phyloP scores from a whole-genome alignment of 1,284 basidiomycete species.

The Exobasidium cylindrosporum region DNA sequence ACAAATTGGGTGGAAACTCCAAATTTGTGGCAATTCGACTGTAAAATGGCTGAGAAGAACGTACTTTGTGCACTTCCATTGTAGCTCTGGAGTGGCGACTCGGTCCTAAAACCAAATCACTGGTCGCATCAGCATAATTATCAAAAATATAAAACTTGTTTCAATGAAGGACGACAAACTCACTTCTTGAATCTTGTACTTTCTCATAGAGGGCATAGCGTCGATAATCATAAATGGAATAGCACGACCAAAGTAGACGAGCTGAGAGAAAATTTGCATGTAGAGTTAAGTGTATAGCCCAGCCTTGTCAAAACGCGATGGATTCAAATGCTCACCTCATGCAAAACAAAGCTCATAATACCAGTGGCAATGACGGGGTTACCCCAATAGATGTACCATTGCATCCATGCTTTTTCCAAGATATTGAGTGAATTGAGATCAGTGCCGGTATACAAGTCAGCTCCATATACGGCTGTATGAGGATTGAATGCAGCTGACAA shows the following conservation, averaged over 20 bases:
- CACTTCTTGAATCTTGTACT: conserved; percentile 81
- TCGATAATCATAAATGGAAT: conserved; percentile 97
- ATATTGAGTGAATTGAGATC: conserved; percentile 40
- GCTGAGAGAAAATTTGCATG: no score
- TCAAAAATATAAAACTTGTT: no score
- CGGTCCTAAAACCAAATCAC: conserved; percentile 67
- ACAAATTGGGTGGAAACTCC: conserved; percentile 91
- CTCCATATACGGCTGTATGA: conserved; percentile 13
- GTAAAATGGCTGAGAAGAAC: conserved; percentile 95
- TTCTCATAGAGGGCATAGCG: conserved; percentile 83
- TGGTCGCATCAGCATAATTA: no score
- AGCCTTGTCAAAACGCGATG: neutral
- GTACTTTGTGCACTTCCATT: conserved; percentile 94
- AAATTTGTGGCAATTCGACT: conserved; percentile 91
- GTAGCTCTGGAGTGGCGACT: conserved; percentile 73
- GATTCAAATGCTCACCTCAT: conserved; percentile 67
- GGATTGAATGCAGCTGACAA: conserved; percentile 60
- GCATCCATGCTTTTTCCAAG: conserved; percentile 56
- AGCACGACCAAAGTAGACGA: conserved; percentile 94
- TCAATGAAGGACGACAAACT: no score
- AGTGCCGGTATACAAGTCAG: conserved; percentile 45
- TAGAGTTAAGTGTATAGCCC: no score
- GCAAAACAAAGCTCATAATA: conserved; percentile 85
- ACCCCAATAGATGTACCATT: conserved; percentile 57
- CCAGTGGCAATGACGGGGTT: conserved; percentile 93